phyloP scores from a whole-genome alignment of 495 filamentous ascomycete species.

The Hypoxylon fuscum region DNA sequence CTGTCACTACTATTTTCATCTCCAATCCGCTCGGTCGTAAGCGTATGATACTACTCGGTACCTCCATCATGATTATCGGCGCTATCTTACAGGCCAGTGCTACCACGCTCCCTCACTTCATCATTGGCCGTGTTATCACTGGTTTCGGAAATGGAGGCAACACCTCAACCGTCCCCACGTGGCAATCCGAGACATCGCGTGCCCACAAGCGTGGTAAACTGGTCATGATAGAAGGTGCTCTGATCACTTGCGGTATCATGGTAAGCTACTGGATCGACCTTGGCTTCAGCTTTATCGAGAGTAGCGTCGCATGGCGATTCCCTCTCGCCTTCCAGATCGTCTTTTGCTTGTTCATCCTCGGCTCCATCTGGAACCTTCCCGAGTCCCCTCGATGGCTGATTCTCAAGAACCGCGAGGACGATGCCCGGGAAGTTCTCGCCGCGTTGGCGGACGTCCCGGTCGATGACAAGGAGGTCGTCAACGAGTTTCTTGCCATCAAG shows the following conservation, averaged over 20 bases:
- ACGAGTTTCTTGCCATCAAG: constrained; percentile 77
- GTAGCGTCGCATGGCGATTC: constrained; percentile 75
- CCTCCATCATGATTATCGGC: constrained; percentile 75
- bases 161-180: constrained; percentile 71
- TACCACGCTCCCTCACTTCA: constrained; percentile 67
- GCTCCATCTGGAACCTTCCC: constrained; percentile 70
- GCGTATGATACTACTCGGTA: constrained; percentile 74
- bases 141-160: constrained; percentile 73
- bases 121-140: constrained; percentile 71
- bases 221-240: constrained; percentile 79
- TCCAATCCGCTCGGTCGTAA: constrained; percentile 76
- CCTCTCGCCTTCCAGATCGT: constrained; percentile 77
- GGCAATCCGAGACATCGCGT: constrained; percentile 82
- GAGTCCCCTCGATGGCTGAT: constrained; percentile 82
- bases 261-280: constrained; percentile 82
- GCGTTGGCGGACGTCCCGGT: constrained; percentile 64
- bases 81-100: constrained; percentile 71
- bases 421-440: constrained; percentile 69
- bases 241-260: constrained; percentile 77
- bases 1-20: constrained; percentile 73
- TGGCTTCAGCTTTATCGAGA: constrained; percentile 71
- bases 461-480: constrained; percentile 64
- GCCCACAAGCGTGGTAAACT: constrained; percentile 77
- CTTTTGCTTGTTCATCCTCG: constrained; percentile 69
- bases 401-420: constrained; percentile 71